A percentile compares a stretch with the other conserved stretches of the same genome.
Evolutionary conservation across 2,329 filamentous ascomycete species (phyloP).

Genomic region (Ampelomyces quisqualis): DNA sequence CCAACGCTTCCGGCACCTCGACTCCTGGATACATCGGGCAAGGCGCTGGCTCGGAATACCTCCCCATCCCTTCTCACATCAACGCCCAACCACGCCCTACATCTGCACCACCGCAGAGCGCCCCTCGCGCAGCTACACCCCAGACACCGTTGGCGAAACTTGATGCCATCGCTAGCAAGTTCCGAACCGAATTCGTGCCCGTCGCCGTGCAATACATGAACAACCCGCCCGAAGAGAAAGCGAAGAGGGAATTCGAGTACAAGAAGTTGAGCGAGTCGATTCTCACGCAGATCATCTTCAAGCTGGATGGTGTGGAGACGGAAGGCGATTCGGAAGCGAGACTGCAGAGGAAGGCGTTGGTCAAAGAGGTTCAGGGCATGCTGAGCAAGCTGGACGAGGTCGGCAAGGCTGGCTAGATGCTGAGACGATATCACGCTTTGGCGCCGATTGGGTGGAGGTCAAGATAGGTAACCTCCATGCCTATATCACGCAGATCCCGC

Average conservation of each 20-base stretch:
- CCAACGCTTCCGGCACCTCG: conserved; percentile 45
- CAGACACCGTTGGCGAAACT: conserved; percentile 58
- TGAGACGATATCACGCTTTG: no score
- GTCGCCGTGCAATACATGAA: conserved; percentile 62
- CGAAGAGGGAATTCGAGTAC: conserved; percentile 72
- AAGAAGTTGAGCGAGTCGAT: conserved; percentile 73
- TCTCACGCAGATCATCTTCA: conserved; percentile 72
- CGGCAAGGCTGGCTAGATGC: conserved; percentile 16
- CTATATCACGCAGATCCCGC: no score
- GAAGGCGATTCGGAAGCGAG: conserved; percentile 67
- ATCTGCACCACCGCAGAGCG: conserved; percentile 40
- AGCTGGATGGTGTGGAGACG: conserved; percentile 74
- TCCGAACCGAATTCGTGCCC: conserved; percentile 65
- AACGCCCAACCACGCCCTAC: conserved; percentile 35
- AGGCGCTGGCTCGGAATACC: conserved; percentile 40
- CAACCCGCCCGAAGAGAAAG: conserved; percentile 59
- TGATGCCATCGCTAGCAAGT: conserved; percentile 64
- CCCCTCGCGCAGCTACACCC: conserved; percentile 32
- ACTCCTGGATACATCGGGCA: conserved; percentile 44
- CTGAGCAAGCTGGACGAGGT: conserved; percentile 64
- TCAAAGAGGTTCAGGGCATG: conserved; percentile 68
- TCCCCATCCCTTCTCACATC: conserved; percentile 42
- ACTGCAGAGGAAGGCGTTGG: conserved; percentile 67
- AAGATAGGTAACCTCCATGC: no score
- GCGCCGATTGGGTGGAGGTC: no score